Conservation (phyloP, 2,329 filamentous ascomycete species). For the Pyrenochaeta sp. region DNA sequence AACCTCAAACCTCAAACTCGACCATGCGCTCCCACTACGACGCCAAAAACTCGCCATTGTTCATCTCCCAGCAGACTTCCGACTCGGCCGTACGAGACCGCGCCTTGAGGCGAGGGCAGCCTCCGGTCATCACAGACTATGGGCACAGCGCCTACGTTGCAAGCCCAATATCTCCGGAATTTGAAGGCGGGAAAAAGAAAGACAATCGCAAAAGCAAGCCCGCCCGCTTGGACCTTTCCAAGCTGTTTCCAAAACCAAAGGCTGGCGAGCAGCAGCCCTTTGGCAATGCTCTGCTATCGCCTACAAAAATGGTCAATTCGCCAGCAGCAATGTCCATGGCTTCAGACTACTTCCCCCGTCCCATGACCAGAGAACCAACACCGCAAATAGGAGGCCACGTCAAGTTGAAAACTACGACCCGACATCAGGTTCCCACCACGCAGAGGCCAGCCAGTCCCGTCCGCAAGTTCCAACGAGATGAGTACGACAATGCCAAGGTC, state of each 20-base stretch:
- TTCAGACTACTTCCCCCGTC: slow-evolving; percentile 47
- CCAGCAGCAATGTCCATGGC: slow-evolving; percentile 48
- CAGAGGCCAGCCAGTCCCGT: slow-evolving; percentile 29
- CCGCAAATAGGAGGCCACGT: slow-evolving; percentile 28
- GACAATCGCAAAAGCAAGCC: slow-evolving; percentile 44
- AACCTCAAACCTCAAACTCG: slow-evolving; percentile 45
- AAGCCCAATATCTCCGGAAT: slow-evolving; percentile 30
- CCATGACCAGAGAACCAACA: slow-evolving; percentile 41
- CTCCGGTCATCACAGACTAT: slow-evolving; percentile 29
- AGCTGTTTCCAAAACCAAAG: slow-evolving; percentile 51
- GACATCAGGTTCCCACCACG: slow-evolving; percentile 21
- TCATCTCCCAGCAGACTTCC: slow-evolving; percentile 55
- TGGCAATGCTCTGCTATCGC: slow-evolving; percentile 42
- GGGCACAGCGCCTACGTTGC: slow-evolving; percentile 16
- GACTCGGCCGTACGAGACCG: slow-evolving; percentile 54
- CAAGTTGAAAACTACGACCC: slow-evolving; percentile 33
- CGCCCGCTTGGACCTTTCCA: slow-evolving; percentile 50
- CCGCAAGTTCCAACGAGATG: slow-evolving; percentile 43
- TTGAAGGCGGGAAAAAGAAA: slow-evolving; percentile 26
- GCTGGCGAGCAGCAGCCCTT: slow-evolving; percentile 22
- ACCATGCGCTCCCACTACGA: slow-evolving; percentile 55
- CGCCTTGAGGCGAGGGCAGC: slow-evolving; percentile 50
- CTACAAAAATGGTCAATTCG: slow-evolving; percentile 50
- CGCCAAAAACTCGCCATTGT: slow-evolving; percentile 48
- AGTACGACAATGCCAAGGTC: slow-evolving; percentile 56